Evolutionary conservation across 345 rosid genomes (phyloP).

Genomic region (Noccaea caerulescens): DNA sequence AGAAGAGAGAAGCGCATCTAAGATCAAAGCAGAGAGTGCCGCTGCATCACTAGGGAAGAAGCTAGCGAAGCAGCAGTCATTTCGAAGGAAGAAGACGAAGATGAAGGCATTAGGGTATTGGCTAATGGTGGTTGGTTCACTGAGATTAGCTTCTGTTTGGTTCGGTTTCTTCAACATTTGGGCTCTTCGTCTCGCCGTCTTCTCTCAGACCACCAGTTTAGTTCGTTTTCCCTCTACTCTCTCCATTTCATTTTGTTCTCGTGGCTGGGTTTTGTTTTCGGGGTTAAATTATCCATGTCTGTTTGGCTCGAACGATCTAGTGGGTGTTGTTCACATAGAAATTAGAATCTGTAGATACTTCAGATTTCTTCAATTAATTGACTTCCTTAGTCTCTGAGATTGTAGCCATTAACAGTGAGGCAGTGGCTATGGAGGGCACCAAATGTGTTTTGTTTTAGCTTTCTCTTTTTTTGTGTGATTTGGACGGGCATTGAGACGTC

Average conservation of each 20-base stretch:
- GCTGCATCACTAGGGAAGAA: not conserved
- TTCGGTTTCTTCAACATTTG: conserved; percentile 92
- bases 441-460: not conserved
- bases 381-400: conserved; percentile 8
- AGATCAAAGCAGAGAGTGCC: conserved; percentile 6
- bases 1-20: not conserved
- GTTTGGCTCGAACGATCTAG: not conserved
- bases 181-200: conserved; percentile 91
- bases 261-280: not conserved
- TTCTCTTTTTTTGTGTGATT: too few relatives aligned
- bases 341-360: conserved; percentile 10
- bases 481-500: conserved; percentile 9
- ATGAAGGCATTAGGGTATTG: conserved; percentile 94
- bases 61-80: not conserved
- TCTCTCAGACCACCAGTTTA: conserved; percentile 74
- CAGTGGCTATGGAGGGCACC: not conserved
- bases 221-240: not conserved
- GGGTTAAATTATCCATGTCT: not conserved
- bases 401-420: not conserved
- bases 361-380: not conserved
- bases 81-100: conserved; percentile 34
- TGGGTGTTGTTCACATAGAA: conserved; percentile 14
- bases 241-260: not conserved
- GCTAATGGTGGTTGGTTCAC: conserved; percentile 84
- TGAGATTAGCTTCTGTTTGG: conserved; percentile 92